Evolutionary conservation across 2,329 filamentous ascomycete genomes (phyloP).

Genomic region (Volutella citrinella): DNA sequence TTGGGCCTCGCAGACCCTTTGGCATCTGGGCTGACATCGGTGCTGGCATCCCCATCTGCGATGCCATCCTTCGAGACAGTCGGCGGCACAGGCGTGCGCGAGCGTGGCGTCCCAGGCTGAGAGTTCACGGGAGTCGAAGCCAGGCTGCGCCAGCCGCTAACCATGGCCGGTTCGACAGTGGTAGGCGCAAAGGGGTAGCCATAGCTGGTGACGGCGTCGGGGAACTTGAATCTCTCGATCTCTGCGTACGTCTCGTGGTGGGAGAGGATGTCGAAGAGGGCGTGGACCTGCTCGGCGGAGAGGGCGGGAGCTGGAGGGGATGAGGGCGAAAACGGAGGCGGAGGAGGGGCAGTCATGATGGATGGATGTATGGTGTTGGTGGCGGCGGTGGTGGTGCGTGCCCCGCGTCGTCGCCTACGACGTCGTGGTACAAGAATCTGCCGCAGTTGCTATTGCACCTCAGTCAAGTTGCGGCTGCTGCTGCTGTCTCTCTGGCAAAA

Average conservation of each 20-base stretch:
- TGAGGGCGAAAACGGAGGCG: too few species aligned
- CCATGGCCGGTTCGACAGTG: conserved; percentile 15
- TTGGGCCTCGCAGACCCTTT: too few species aligned
- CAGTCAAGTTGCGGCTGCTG: too few species aligned
- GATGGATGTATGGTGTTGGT: too few species aligned
- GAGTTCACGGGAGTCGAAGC: conserved; percentile 22
- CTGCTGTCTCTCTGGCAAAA: too few species aligned
- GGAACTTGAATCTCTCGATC: conserved; percentile 67
- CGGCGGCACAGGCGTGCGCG: conserved; percentile 20
- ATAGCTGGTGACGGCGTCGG: conserved; percentile 62
- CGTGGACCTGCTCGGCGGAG: conserved; percentile 42
- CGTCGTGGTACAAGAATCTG: too few species aligned
- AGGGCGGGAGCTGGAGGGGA: too few species aligned
- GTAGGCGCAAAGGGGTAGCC: conserved; percentile 61
- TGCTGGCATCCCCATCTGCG: background rate
- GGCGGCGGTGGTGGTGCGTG: too few species aligned
- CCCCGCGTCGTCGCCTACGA: too few species aligned
- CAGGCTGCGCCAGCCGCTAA: conserved; percentile 16
- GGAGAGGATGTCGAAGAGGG: conserved; percentile 58
- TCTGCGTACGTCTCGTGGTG: conserved; percentile 63
- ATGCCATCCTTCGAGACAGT: background rate
- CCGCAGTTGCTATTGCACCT: too few species aligned
- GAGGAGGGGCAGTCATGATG: too few species aligned
- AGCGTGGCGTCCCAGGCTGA: conserved; percentile 25
- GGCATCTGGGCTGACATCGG: background rate